Conservation (phyloP, 2,329 filamentous ascomycete species). For the Hymenoscyphus albidus region DNA sequence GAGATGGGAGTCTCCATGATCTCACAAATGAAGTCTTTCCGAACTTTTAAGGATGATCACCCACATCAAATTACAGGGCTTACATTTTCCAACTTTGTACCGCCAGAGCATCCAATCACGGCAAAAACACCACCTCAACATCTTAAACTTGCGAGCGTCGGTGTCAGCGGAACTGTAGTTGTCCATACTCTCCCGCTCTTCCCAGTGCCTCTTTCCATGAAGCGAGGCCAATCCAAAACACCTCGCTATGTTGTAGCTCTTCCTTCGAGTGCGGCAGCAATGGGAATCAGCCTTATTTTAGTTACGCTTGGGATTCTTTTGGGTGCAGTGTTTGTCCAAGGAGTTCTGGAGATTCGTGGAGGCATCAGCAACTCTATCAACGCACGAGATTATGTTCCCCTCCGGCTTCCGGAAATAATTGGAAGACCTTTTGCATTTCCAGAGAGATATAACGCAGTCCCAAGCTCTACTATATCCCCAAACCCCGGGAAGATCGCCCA, state of each 20-base stretch:
- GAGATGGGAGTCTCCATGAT: slow-evolving; percentile 47
- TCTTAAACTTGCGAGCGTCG: slow-evolving; percentile 35
- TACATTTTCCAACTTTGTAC: slow-evolving; percentile 47
- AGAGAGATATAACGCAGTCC: slow-evolving; percentile 16
- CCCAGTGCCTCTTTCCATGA: slow-evolving; percentile 31
- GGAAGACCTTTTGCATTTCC: slow-evolving; percentile 29
- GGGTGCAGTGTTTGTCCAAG: slow-evolving; percentile 29
- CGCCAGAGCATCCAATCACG: slow-evolving; percentile 28
- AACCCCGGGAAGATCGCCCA: slow-evolving; percentile 6
- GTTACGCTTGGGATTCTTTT: slow-evolving; percentile 27
- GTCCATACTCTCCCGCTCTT: slow-evolving; percentile 36
- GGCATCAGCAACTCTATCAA: slow-evolving; percentile 25
- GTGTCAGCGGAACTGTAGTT: slow-evolving; percentile 35
- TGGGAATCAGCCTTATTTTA: slow-evolving; percentile 23
- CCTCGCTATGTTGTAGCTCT: slow-evolving; percentile 34
- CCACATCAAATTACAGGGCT: slow-evolving; percentile 56
- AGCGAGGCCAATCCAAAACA: slow-evolving; percentile 30
- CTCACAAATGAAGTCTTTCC: slow-evolving; percentile 49
- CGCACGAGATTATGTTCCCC: slow-evolving; percentile 26
- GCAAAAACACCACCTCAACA: slow-evolving; percentile 30
- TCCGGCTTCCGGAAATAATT: slow-evolving; percentile 27
- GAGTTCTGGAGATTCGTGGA: slow-evolving; percentile 32
- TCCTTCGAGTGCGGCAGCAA: slow-evolving; percentile 26
- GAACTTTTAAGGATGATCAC: slow-evolving; percentile 52
- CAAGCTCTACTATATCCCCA: neutral